Percentiles rank a stretch among this genome's conserved stretches.
These are phyloP conservation scores for Beauveria scarabaeidicola DNA, from an alignment of 2,329 filamentous ascomycete species.

Conservation along the genomic window DNA sequence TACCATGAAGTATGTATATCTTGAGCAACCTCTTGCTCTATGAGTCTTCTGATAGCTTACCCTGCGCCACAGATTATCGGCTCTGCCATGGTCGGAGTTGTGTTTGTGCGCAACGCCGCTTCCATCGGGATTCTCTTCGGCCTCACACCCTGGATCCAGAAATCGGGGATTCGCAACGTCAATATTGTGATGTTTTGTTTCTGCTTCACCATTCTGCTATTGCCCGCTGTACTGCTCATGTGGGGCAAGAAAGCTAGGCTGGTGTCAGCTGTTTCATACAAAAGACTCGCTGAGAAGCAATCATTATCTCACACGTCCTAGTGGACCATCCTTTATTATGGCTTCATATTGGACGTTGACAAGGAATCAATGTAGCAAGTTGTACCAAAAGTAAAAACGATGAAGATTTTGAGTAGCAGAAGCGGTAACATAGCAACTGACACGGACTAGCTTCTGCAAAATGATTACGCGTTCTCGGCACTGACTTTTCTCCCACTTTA, in stretches of 20 bases:
- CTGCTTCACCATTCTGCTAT: conserved; percentile 11
- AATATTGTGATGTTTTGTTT: conserved; percentile 13
- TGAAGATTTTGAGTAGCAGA: too few species aligned
- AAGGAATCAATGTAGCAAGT: not conserved
- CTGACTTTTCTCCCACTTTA: too few species aligned
- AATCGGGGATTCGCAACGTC: conserved; percentile 16
- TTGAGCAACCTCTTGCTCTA: not conserved
- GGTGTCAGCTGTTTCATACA: not conserved
- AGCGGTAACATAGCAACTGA: too few species aligned
- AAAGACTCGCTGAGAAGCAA: not conserved
- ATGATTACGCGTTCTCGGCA: too few species aligned
- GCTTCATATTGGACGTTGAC: too few species aligned
- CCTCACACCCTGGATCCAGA: conserved; percentile 17
- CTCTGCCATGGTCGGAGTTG: conserved; percentile 16
- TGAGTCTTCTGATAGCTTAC: not conserved
- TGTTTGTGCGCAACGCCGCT: conserved; percentile 18
- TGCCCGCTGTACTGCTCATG: conserved; percentile 15
- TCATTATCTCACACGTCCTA: not conserved
- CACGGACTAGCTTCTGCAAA: too few species aligned
- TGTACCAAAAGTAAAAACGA: too few species aligned
- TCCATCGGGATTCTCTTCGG: conserved; percentile 16
- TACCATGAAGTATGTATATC: conserved; percentile 24
- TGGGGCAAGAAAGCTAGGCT: conserved; percentile 17
- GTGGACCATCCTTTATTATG: too few species aligned
- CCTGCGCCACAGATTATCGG: conserved; percentile 14